Base-by-base conservation (phyloP, 2,329 filamentous ascomycete genomes). In the Ophidiomyces ophidiicola region DNA sequence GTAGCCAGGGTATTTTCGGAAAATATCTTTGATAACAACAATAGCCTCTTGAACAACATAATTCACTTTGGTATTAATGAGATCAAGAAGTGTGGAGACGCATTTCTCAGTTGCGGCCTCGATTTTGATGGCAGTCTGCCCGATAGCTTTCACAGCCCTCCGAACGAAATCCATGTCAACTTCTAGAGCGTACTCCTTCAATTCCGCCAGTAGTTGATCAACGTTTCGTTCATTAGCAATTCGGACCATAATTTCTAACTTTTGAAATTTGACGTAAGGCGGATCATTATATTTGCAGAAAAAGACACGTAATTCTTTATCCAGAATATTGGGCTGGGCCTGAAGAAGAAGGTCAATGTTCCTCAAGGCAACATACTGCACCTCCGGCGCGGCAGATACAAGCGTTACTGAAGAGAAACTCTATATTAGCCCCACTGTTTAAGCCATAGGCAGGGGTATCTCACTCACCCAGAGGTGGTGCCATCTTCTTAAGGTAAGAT, bases 221-320 rank as follows among this genome's bases (percentile, higher is more conserved):
- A 88, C 88, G 56, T 96, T 98, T 57, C 80, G 82, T 51, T 94
- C 87, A 63, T 94, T 96, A 45, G 88, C 85, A 77, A 98, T 96
- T 60, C 90, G 80, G 33, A 98, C 88, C 90, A 98, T 96, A 47
- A 96, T 96, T 58, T 98, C 90, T 35, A 98, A 74, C 58, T 98
- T 98, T 57, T 94, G 82, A 44, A 98, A 77, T 62, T 98, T 98
- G 53, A 98, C 79, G 58, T 98, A 98, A 15, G 86, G 86, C 1
- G 90, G 88, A 52, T 98, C 90, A 58, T 96, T 96, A 68, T 98
- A 98, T 66, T 98, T 98, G 79, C 90, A 98, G 67, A 98, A 98
- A 67, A 98, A 98, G 6, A 98, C 90, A 31, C 90, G 78, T 54
- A 98, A 77, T 61, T 98, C 90, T 61, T 96, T 96, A 70, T 84